Percentiles rank a stretch among this genome's conserved stretches.
phyloP scores from a whole-genome alignment of 2,329 filamentous ascomycete species.

The Botrytis fabae region DNA sequence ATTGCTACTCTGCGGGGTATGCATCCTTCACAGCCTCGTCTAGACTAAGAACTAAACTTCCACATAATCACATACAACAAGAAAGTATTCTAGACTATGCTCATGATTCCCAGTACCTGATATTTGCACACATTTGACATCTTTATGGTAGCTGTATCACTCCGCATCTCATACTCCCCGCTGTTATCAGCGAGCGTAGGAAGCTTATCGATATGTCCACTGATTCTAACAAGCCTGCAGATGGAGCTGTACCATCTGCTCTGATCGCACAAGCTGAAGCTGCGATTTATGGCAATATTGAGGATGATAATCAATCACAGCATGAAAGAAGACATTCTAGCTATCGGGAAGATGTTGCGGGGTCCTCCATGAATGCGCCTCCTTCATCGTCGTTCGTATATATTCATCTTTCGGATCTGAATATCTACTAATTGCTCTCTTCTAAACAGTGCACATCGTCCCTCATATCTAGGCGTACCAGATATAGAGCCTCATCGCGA shows the following conservation, averaged over 20 bases:
- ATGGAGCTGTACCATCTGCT: constrained; percentile 29
- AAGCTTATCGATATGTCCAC: constrained; percentile 19
- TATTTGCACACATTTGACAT: neutral
- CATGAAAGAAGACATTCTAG: constrained; percentile 22
- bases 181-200: neutral
- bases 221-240: constrained; percentile 19
- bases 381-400: constrained; percentile 17
- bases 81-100: constrained; percentile 3
- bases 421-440: neutral
- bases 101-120: neutral
- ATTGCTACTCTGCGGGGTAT: neutral
- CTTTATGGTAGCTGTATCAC: neutral
- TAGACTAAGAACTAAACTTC: neutral
- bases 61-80: neutral
- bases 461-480: constrained; percentile 29
- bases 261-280: constrained; percentile 40
- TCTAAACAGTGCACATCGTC: neutral
- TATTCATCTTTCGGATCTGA: neutral
- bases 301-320: constrained; percentile 24
- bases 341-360: neutral
- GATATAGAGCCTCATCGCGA: constrained; percentile 27
- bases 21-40: neutral
- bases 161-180: neutral
- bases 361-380: neutral
- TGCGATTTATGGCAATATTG: constrained; percentile 37